Evolutionary conservation across 2,329 filamentous ascomycete species (phyloP).

Genomic region (Bertia moriformis): DNA sequence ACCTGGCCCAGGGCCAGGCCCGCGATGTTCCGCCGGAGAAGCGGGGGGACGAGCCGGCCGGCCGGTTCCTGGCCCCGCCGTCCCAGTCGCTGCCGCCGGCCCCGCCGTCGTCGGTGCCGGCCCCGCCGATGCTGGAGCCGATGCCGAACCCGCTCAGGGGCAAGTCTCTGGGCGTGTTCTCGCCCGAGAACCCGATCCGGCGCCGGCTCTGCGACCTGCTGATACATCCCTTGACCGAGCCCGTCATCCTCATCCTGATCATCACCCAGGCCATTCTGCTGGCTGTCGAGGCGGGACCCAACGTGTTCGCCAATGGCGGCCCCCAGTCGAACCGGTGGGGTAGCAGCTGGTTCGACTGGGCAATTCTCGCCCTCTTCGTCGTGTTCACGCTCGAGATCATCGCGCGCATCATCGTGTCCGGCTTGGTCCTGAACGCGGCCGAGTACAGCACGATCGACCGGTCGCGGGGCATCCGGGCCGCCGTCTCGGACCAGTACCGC

Average conservation of each 20-base stretch:
- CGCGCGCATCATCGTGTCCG: conserved; percentile 79
- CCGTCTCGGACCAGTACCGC: conserved; percentile 61
- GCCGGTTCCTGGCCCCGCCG: conserved; percentile 12
- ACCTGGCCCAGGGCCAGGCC: conserved; percentile 28
- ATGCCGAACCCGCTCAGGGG: conserved; percentile 70
- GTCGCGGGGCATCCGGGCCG: conserved; percentile 58
- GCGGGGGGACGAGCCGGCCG: conserved; percentile 10
- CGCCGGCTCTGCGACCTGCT: conserved; percentile 67
- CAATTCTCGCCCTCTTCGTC: conserved; percentile 67
- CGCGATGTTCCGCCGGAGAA: neutral
- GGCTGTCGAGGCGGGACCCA: conserved; percentile 64
- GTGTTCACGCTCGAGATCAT: conserved; percentile 80
- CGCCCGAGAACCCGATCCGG: conserved; percentile 62
- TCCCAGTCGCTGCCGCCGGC: conserved; percentile 15
- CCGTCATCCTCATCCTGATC: conserved; percentile 73
- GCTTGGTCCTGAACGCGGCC: conserved; percentile 74
- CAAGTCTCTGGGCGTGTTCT: conserved; percentile 72
- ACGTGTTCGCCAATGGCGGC: conserved; percentile 50
- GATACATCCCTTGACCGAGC: conserved; percentile 76
- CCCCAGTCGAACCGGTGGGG: conserved; percentile 53
- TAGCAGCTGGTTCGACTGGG: conserved; percentile 56
- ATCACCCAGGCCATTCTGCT: conserved; percentile 78
- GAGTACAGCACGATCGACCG: conserved; percentile 88
- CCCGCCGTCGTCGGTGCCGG: conserved; percentile 6
- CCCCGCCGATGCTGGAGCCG: too few relatives aligned